Evolutionary conservation across 2,329 filamentous ascomycete genomes (phyloP).

Genomic region (Diaporthe velutina): DNA sequence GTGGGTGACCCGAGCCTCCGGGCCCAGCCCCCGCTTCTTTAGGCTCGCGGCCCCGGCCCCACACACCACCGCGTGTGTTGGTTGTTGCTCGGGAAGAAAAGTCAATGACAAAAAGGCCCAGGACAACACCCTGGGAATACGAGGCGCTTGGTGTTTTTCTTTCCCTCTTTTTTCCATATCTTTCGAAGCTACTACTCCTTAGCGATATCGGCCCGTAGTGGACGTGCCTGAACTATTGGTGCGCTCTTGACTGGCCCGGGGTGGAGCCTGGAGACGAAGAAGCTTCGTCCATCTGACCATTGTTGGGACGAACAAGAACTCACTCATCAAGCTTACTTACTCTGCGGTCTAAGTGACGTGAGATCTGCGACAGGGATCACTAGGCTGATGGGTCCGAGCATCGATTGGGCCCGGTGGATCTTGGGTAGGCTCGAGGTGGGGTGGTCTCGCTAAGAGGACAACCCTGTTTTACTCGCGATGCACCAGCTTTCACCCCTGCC

Average conservation of each 20-base stretch:
- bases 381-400: conserved; percentile 1
- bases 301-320: conserved; percentile 19
- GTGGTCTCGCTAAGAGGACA: not conserved
- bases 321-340: not conserved
- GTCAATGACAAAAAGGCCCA: not conserved
- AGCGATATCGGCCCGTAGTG: not conserved
- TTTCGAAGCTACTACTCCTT: not conserved
- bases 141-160: not conserved
- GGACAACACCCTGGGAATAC: conserved; percentile 12
- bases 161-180: not conserved
- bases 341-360: conserved; percentile 15
- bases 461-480: not conserved
- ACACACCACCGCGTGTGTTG: not conserved
- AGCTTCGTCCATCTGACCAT: conserved; percentile 18
- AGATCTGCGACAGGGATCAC: conserved; percentile 27
- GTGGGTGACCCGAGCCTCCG: conserved; percentile 13
- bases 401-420: conserved; percentile 4
- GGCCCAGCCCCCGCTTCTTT: conserved; percentile 12
- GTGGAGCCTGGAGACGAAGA: not conserved
- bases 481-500: not conserved
- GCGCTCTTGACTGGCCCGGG: not conserved
- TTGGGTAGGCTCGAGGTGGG: too few species aligned
- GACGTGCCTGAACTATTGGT: not conserved
- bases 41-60: not conserved
- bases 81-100: not conserved